Base-by-base conservation (phyloP, 352 stramenopile species). In the Globisporangium acanthophoron region DNA sequence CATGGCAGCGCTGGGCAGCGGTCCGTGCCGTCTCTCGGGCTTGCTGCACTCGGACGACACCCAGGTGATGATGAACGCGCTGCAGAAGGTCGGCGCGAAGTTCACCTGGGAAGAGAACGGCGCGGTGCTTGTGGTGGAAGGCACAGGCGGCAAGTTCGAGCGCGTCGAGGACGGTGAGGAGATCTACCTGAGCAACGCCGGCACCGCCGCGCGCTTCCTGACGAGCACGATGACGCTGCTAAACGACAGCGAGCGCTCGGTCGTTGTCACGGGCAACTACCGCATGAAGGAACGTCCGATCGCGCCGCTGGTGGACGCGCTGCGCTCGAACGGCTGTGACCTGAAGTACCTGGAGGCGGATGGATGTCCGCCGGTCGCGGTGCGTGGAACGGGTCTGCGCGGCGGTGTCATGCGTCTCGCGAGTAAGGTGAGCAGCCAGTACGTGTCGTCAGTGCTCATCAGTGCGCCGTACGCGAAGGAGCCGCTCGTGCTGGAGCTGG, bases 211-310 rank as follows among this genome's bases (percentile, higher is more conserved):
- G 68, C 80, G 96, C 48, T 97, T 97, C 57, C 78, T 99, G 49
- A 96, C 95, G 31, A 97, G 89, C 49, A 93, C 95, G 4, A 87
- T 91, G 71, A 91, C 84, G 9, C 69, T 93, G 35, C 65, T 85
- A 5, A 70, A 71, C 21, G 69, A 67, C 21, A 54, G 70, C 31
- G 68, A 74, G 20, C 69, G 72, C 9, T 58, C 69, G 13, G 72
- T 93, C 21, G 58, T 90, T 5, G 81, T 99, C 48, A 97, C 98
- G 40, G 96, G 96, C 49, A 98, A 98, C 54, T 74, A 85, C 9
- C 83, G 96, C 53, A 99, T 99, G 97, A 91, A 97, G 57, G 97
- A 99, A 71, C 88, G 96, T 27, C 97, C 97, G 24, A 99, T 99
- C 59, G 82, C 87, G 13, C 92, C 98, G 64, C 74, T 99, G 20